Evolutionary conservation across 306 rosid genomes (phyloP).

Genomic region (Psophocarpus tetragonolobus): DNA sequence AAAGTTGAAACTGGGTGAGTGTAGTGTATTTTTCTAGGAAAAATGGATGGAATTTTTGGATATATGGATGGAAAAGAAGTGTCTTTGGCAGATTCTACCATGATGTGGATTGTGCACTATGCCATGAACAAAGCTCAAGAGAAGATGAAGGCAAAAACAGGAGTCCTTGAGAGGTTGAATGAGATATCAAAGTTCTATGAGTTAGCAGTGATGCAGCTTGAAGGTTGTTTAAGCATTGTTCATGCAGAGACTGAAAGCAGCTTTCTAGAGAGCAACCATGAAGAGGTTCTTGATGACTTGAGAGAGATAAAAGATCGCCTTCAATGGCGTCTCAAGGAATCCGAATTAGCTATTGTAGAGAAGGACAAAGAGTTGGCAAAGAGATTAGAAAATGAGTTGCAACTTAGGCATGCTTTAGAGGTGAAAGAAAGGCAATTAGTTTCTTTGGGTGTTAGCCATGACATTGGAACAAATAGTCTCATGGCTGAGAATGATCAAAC

Average conservation of each 20-base stretch:
- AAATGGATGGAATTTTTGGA: conserved; percentile 64
- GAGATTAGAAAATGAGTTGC: conserved; percentile 50
- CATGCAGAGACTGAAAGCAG: conserved; percentile 53
- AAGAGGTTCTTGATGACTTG: conserved; percentile 64
- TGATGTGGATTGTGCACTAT: conserved; percentile 78
- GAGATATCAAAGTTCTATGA: conserved; percentile 87
- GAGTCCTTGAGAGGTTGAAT: conserved; percentile 67
- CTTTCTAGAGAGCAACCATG: conserved; percentile 55
- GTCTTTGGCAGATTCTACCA: conserved; percentile 77
- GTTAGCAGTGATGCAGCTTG: conserved; percentile 84
- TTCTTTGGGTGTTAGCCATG: conserved; percentile 37
- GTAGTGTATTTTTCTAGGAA: neutral
- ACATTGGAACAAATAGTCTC: conserved; percentile 27
- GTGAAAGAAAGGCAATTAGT: conserved; percentile 53
- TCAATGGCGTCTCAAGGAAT: conserved; percentile 64
- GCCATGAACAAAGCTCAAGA: conserved; percentile 90
- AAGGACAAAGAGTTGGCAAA: conserved; percentile 66
- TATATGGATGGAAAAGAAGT: conserved; percentile 51
- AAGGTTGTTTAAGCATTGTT: conserved; percentile 78
- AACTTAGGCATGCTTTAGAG: conserved; percentile 55
- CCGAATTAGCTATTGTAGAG: conserved; percentile 59
- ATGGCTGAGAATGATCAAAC: conserved; percentile 28
- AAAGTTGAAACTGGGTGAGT: neutral
- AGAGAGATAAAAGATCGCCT: conserved; percentile 70
- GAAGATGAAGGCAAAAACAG: conserved; percentile 65